These are phyloP conservation scores for Arctium lappa DNA, from an alignment of 129 eudicot species.

Conservation along the genomic window DNA sequence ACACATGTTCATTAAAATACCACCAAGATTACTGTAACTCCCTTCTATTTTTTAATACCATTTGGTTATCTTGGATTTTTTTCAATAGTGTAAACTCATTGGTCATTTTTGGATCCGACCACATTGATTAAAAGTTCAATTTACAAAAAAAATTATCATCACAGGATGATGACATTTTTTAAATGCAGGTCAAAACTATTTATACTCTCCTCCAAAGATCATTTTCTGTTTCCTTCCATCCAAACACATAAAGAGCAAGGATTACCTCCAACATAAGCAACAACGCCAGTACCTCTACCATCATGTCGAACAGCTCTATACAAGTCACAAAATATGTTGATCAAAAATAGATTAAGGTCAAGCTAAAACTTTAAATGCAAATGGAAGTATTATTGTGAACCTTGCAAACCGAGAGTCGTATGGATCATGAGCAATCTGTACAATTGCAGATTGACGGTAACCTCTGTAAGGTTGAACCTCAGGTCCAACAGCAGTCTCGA, in stretches of 20 bases:
- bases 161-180: neutral
- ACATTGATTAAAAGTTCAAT: neutral
- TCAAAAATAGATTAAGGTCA: neutral
- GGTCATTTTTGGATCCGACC: too few relatives aligned
- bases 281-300: conserved; percentile 26
- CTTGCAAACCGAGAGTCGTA: conserved; percentile 30
- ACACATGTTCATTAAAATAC: neutral
- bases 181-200: neutral
- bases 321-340: neutral
- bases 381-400: conserved; percentile 14
- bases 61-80: neutral
- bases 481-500: conserved; percentile 26
- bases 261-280: conserved; percentile 42
- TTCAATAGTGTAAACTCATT: neutral
- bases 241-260: neutral
- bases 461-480: conserved; percentile 32
- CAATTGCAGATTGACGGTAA: conserved; percentile 23
- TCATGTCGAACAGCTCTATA: conserved; percentile 35
- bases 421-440: conserved; percentile 22
- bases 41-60: neutral
- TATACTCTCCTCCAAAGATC: neutral
- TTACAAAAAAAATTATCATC: neutral
- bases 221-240: neutral
- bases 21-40: neutral
- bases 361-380: neutral